These are phyloP conservation scores for Anisogramma anomala DNA, from an alignment of 2,329 filamentous ascomycete genomes.

Conservation along the genomic window DNA sequence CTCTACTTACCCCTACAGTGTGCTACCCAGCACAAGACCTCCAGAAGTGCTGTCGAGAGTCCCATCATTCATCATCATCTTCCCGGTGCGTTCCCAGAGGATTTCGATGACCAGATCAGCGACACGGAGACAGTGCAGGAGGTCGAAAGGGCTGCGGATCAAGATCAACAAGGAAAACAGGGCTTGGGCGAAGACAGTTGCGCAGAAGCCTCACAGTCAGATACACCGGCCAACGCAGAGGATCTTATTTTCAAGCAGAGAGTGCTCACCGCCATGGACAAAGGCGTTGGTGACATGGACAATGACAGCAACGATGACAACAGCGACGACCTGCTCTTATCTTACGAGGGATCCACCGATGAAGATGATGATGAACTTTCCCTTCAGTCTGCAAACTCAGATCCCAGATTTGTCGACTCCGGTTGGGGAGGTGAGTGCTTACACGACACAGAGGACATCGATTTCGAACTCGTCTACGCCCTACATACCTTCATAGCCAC, in stretches of 20 bases:
- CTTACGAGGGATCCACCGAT: conserved; percentile 34
- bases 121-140: conserved; percentile 9
- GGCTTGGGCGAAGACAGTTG: no score
- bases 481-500: conserved; percentile 96
- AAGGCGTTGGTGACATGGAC: conserved; percentile 10
- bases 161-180: background rate
- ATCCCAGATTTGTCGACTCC: conserved; percentile 55
- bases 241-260: no score
- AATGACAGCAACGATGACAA: conserved; percentile 20
- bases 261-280: conserved; percentile 16
- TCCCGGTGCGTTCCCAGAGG: conserved; percentile 32
- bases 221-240: no score
- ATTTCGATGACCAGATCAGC: conserved; percentile 21
- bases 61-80: conserved; percentile 34
- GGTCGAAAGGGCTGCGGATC: background rate
- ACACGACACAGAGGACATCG: conserved; percentile 93
- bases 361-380: conserved; percentile 51
- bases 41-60: conserved; percentile 17
- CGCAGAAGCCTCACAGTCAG: no score
- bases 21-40: conserved; percentile 24
- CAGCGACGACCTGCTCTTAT: conserved; percentile 28
- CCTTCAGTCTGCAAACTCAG: conserved; percentile 40
- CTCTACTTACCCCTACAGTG: conserved; percentile 22
- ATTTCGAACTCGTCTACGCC: conserved; percentile 99
- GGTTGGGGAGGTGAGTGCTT: conserved; percentile 74